A percentile compares a stretch with the other conserved stretches of the same genome.
Evolutionary conservation across 164 flowering plant species (phyloP).

Genomic region (Berberis vulgaris): DNA sequence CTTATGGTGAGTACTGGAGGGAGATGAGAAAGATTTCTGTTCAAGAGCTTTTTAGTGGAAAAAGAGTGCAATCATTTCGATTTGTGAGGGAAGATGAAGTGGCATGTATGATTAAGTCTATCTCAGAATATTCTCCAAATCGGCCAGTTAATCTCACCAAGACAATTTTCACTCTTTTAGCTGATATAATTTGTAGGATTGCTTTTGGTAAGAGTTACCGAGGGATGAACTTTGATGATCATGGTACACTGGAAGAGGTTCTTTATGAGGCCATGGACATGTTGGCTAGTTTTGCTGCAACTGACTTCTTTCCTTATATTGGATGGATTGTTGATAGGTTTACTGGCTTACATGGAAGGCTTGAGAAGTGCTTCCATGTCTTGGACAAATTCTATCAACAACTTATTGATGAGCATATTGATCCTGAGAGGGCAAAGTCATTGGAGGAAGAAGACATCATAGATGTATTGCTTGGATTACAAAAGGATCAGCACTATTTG

Average conservation of each 20-base stretch:
- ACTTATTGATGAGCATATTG: not conserved
- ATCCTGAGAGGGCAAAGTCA: not conserved
- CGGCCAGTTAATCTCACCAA: not conserved
- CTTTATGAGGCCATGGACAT: not conserved
- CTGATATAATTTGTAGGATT: not conserved
- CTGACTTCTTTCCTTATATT: not conserved
- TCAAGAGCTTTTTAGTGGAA: not conserved
- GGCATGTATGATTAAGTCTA: not conserved
- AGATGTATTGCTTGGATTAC: not conserved
- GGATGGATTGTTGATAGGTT: not conserved
- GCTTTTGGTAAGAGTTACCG: not conserved
- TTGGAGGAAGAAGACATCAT: not conserved
- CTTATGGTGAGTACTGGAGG: not conserved
- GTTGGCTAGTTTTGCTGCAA: not conserved
- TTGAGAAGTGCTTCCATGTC: not conserved
- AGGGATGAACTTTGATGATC: not conserved
- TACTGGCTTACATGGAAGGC: not conserved
- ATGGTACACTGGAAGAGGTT: not conserved
- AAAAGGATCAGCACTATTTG: not conserved
- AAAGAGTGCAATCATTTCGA: slow-evolving; percentile 1
- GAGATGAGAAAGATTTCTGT: slow-evolving; percentile 1
- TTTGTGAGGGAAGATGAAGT: not conserved
- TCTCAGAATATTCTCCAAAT: not conserved
- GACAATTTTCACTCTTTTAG: not conserved
- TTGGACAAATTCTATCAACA: not conserved